Percentiles rank a stretch among this genome's conserved stretches.
Evolutionary conservation across 2,329 filamentous ascomycete genomes (phyloP).

Genomic region (Hypoxylon sp.): DNA sequence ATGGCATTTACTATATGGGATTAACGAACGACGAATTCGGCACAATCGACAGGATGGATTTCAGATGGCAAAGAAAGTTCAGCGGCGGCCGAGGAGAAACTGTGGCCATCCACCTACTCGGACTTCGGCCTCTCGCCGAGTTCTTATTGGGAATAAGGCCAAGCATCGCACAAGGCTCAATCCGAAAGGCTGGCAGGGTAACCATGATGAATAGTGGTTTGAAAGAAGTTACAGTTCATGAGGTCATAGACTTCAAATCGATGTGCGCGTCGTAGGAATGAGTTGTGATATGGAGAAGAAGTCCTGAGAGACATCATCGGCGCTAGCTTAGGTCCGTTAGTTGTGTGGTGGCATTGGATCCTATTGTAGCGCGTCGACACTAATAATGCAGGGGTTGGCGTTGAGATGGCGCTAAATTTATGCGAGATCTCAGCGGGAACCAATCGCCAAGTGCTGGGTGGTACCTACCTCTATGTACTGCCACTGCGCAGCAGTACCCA

Average conservation of each 20-base stretch:
- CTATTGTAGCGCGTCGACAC: neutral
- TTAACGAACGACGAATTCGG: neutral
- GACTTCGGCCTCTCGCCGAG: slow-evolving; percentile 11
- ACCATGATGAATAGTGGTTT: slow-evolving; percentile 11
- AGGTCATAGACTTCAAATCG: slow-evolving; percentile 41
- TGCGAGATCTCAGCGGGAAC: slow-evolving; percentile 3
- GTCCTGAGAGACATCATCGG: neutral
- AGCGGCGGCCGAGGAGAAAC: slow-evolving; percentile 8
- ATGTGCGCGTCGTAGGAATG: neutral
- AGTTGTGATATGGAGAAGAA: slow-evolving; percentile 1
- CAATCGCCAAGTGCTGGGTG: slow-evolving; percentile 3
- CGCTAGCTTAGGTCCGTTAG: neutral
- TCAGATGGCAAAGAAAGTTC: slow-evolving; percentile 1
- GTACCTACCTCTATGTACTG: no score
- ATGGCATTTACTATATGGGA: slow-evolving; percentile 32
- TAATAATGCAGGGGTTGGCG: neutral
- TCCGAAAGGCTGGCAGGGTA: neutral
- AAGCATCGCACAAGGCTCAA: slow-evolving; percentile 1
- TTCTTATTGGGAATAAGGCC: neutral
- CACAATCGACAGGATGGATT: neutral
- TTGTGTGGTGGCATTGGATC: neutral
- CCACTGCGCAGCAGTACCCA: neutral
- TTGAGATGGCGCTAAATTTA: slow-evolving; percentile 15
- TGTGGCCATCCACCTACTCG: slow-evolving; percentile 22
- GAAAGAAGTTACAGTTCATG: slow-evolving; percentile 23